These are phyloP conservation scores for Trichothecium sympodiale DNA, from an alignment of 2,329 filamentous ascomycete species.

Conservation along the genomic window DNA sequence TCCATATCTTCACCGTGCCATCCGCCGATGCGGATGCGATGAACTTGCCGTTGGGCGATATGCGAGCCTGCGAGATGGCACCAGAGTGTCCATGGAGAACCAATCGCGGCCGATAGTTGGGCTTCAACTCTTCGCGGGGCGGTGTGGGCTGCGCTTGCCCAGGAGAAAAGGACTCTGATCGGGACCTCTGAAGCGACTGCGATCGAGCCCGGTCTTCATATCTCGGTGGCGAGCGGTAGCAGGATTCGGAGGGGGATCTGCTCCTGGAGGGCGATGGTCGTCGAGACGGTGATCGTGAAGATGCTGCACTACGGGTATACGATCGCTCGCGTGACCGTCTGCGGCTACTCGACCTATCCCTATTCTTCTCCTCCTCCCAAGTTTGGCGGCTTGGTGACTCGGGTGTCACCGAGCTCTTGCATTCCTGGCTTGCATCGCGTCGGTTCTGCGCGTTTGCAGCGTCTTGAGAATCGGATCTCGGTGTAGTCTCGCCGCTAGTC, in stretches of 20 bases:
- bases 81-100: constrained; percentile 67
- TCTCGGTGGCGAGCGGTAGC: constrained; percentile 18
- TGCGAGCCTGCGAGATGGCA: constrained; percentile 74
- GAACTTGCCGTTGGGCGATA: constrained; percentile 82
- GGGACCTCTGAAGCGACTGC: constrained; percentile 18
- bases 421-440: too few relatives aligned
- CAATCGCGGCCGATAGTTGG: constrained; percentile 60
- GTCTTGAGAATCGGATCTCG: constrained; percentile 10
- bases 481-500: constrained; percentile 17
- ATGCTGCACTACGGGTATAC: constrained; percentile 14
- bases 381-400: background rate
- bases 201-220: constrained; percentile 8
- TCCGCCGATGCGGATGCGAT: constrained; percentile 88
- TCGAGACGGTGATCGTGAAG: constrained; percentile 20
- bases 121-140: constrained; percentile 28
- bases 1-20: constrained; percentile 85
- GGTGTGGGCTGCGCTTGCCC: constrained; percentile 19
- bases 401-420: too few relatives aligned
- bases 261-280: constrained; percentile 14
- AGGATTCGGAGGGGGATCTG: constrained; percentile 18
- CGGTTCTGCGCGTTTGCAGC: background rate
- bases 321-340: constrained; percentile 9
- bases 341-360: constrained; percentile 9
- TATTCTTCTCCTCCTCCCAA: background rate
- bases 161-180: constrained; percentile 16